Percentiles rank a stretch among this genome's conserved stretches.
These are phyloP conservation scores for Aristolochia fimbriata DNA, from an alignment of 164 flowering plant genomes.

Conservation along the genomic window DNA sequence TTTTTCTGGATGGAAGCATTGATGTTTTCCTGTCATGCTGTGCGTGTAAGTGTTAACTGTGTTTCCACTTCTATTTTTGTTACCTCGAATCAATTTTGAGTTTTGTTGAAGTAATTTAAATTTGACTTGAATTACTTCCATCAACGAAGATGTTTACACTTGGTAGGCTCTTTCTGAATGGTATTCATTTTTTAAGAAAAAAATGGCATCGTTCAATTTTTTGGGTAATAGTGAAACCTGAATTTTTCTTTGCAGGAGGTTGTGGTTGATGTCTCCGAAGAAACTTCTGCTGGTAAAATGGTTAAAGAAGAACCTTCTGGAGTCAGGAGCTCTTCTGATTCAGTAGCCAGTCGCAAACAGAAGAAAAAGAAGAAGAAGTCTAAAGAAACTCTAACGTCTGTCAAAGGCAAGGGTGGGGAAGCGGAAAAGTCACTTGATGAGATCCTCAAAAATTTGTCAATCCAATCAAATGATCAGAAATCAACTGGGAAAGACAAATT, in stretches of 20 bases:
- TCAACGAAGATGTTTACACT: too few relatives aligned
- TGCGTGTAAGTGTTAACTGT: too few relatives aligned
- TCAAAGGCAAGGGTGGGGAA: slow-evolving; percentile 8
- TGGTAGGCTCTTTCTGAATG: too few relatives aligned
- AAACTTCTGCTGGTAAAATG: slow-evolving; percentile 8
- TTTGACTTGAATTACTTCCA: not conserved
- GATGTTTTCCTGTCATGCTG: too few relatives aligned
- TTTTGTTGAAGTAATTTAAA: not conserved
- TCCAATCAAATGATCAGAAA: slow-evolving; percentile 22
- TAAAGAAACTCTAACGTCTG: slow-evolving; percentile 24
- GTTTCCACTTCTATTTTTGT: not conserved
- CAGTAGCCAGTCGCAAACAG: slow-evolving; percentile 28
- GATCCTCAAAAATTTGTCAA: slow-evolving; percentile 32
- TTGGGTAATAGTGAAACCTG: not conserved
- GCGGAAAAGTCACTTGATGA: slow-evolving; percentile 26
- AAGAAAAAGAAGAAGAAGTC: slow-evolving; percentile 69
- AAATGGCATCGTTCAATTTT: not conserved
- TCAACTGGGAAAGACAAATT: slow-evolving; percentile 18
- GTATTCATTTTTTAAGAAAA: not conserved
- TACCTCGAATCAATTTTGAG: not conserved
- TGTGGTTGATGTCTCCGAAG: slow-evolving; percentile 24
- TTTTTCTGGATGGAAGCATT: too few relatives aligned
- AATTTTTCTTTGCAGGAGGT: slow-evolving; percentile 19
- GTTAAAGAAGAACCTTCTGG: slow-evolving; percentile 13
- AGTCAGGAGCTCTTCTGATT: slow-evolving; percentile 12